Conservation (phyloP, 2,329 filamentous ascomycete genomes). For the Trichoderma atroviride region DNA sequence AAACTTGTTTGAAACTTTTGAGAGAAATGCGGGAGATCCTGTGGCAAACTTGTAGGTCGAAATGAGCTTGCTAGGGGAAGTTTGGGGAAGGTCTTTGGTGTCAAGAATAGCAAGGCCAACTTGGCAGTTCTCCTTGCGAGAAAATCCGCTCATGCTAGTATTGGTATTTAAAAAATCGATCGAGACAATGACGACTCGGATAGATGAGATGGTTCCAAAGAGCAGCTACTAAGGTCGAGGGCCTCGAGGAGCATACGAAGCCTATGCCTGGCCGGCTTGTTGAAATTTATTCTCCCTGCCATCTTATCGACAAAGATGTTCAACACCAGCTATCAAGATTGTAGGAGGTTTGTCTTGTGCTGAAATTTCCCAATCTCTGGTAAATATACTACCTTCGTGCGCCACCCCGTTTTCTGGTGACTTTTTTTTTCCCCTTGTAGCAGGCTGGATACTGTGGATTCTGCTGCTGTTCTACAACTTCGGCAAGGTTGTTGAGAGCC, state of each 20-base stretch:
- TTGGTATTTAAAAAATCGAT: neutral
- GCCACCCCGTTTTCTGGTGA: too few relatives aligned
- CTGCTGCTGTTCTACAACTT: constrained; percentile 96
- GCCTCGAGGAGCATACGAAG: neutral
- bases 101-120: neutral
- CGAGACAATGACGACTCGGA: neutral
- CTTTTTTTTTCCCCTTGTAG: too few relatives aligned
- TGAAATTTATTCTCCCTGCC: too few relatives aligned
- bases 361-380: neutral
- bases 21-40: neutral
- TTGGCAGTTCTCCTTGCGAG: neutral
- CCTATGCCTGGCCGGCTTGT: neutral
- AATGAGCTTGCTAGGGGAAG: neutral
- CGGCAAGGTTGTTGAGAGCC: constrained; percentile 93
- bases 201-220: neutral
- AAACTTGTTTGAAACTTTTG: neutral
- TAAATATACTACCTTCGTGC: neutral
- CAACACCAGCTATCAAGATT: neutral
- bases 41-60: neutral
- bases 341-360: neutral
- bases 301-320: neutral
- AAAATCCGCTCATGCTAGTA: neutral
- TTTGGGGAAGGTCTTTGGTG: neutral
- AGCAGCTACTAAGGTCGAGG: neutral
- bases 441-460: constrained; percentile 62